A percentile compares a stretch with the other conserved stretches of the same genome.
Conservation (phyloP, 2,329 filamentous ascomycete species). For the Plenodomus tracheiphilus region DNA sequence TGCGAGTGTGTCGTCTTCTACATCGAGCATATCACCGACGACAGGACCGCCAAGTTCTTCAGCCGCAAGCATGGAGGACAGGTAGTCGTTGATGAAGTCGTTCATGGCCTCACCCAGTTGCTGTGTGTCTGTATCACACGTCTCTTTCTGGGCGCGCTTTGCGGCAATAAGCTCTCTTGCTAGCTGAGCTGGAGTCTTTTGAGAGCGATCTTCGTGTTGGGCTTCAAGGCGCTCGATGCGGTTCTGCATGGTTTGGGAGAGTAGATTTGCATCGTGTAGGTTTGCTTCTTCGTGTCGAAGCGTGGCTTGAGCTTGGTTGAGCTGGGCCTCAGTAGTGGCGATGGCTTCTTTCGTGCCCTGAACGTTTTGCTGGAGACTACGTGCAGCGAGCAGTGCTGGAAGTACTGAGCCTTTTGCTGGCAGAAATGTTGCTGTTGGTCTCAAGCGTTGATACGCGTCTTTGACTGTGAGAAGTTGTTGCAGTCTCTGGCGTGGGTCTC, state of each 20-base stretch:
- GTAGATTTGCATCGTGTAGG: conserved; percentile 53
- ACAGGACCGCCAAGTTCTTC: conserved; percentile 84
- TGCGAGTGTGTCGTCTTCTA: conserved; percentile 57
- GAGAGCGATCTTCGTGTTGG: conserved; percentile 60
- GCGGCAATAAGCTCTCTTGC: conserved; percentile 65
- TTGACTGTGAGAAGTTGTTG: conserved; percentile 59
- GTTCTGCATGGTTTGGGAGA: conserved; percentile 53
- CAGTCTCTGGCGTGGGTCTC: conserved; percentile 40
- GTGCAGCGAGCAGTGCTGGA: conserved; percentile 71
- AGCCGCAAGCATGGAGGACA: conserved; percentile 77
- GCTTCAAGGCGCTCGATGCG: conserved; percentile 64
- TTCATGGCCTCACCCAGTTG: conserved; percentile 67
- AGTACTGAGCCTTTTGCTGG: conserved; percentile 69
- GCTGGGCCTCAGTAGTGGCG: conserved; percentile 45
- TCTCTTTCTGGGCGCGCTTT: conserved; percentile 61
- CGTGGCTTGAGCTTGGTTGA: conserved; percentile 44
- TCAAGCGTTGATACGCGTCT: conserved; percentile 67
- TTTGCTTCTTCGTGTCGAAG: conserved; percentile 52
- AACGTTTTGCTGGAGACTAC: conserved; percentile 67
- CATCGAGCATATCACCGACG: conserved; percentile 73
- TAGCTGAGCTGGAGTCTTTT: conserved; percentile 64
- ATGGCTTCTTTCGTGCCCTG: conserved; percentile 66
- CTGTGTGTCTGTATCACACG: conserved; percentile 64
- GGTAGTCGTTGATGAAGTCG: conserved; percentile 69
- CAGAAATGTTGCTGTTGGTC: conserved; percentile 65